phyloP scores from a whole-genome alignment of 2,329 filamentous ascomycete genomes.

The Amauroascus verrucosus region DNA sequence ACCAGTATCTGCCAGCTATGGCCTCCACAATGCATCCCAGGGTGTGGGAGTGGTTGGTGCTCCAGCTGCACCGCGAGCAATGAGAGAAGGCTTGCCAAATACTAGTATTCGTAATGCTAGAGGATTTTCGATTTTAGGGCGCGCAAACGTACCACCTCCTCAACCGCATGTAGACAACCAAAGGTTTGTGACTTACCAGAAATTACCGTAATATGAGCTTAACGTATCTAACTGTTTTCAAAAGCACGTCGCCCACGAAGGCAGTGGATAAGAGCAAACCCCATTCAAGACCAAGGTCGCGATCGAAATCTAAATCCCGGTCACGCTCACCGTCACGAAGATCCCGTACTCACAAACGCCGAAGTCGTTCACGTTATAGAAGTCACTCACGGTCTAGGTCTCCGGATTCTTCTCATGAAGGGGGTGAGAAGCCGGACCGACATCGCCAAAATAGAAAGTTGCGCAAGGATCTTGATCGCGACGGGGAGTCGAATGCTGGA shows the following conservation, averaged over 20 bases:
- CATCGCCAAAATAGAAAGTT: slow-evolving; percentile 24
- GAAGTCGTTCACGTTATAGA: slow-evolving; percentile 43
- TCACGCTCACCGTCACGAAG: slow-evolving; percentile 15
- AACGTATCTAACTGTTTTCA: slow-evolving; percentile 11
- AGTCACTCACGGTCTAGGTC: slow-evolving; percentile 43
- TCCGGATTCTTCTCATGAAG: slow-evolving; percentile 20
- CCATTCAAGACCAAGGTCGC: slow-evolving; percentile 18
- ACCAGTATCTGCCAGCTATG: background rate
- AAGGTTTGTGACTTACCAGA: slow-evolving; percentile 1
- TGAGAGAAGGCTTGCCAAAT: slow-evolving; percentile 80
- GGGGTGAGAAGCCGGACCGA: slow-evolving; percentile 29
- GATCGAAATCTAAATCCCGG: slow-evolving; percentile 19
- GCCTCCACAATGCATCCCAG: background rate
- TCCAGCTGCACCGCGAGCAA: slow-evolving; percentile 86
- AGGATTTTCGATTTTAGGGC: slow-evolving; percentile 36
- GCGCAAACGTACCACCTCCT: slow-evolving; percentile 14
- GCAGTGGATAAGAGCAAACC: background rate
- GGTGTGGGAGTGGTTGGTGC: slow-evolving; percentile 58
- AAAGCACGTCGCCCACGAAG: slow-evolving; percentile 2
- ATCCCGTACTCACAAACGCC: slow-evolving; percentile 42
- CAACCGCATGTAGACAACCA: slow-evolving; percentile 1
- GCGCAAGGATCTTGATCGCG: slow-evolving; percentile 31
- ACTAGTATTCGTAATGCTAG: slow-evolving; percentile 60
- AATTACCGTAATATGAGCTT: background rate
- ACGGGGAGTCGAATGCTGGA: slow-evolving; percentile 38